Percentiles rank a stretch among this genome's conserved stretches.
These are phyloP conservation scores for Colletotrichum orchidophilum DNA, from an alignment of 2,329 filamentous ascomycete genomes.

Conservation along the genomic window DNA sequence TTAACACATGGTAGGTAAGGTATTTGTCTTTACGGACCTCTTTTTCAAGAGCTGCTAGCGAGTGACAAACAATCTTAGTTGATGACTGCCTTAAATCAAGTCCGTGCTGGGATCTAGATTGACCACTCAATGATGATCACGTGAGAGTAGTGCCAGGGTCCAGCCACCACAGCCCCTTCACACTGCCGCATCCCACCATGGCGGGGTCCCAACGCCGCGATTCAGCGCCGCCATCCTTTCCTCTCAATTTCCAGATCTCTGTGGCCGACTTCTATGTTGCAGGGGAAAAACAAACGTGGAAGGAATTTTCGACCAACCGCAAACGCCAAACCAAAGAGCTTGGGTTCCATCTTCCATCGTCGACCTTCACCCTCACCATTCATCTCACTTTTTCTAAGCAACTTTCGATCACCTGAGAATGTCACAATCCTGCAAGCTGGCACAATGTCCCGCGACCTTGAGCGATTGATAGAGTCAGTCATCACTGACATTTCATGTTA, in stretches of 20 bases:
- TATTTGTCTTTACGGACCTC: neutral
- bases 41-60: no score
- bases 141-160: no score
- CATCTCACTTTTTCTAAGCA: neutral
- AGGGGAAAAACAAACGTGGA: neutral
- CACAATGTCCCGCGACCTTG: conserved; percentile 33
- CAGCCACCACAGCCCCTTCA: neutral
- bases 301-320: conserved; percentile 11
- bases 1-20: no score
- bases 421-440: neutral
- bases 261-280: neutral
- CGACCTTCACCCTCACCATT: conserved; percentile 1
- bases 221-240: neutral
- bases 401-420: conserved; percentile 7
- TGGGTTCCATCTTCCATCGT: conserved; percentile 28
- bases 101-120: no score
- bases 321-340: neutral
- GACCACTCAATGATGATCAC: no score
- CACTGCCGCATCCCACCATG: neutral
- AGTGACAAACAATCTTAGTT: no score
- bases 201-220: neutral
- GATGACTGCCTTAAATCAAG: no score
- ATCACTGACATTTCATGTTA: conserved; percentile 35
- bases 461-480: conserved; percentile 33
- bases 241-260: neutral